Base-by-base conservation (phyloP, 768 basidiomycete species). In the Saitozyma sp. region DNA sequence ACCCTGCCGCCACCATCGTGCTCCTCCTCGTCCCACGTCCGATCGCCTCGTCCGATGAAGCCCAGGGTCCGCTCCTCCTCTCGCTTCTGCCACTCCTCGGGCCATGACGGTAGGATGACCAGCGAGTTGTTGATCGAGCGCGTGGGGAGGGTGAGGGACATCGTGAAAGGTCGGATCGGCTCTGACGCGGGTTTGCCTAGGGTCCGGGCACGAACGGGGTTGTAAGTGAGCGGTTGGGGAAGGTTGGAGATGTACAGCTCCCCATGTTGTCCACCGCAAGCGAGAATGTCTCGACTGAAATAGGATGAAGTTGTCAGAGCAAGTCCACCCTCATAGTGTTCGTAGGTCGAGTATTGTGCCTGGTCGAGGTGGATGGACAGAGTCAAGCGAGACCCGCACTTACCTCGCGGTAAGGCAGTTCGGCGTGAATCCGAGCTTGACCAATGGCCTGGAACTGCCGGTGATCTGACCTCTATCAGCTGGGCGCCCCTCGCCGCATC, bases 221-320 rank as follows among this genome's bases (percentile, higher is more conserved):
- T 59, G 42, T 42, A 41, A 46, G 19, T 42, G 16, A 29, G 39
- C 37, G 61, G 50, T 13, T 64, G 57, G 5, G 77, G 73, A 2
- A 77, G 63, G 50, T 69, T 56, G 8, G 71, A 68, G 8, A 79
- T 62, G 61, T 77, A 69, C 8, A 79, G 50, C 56, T 79, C 76
- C 11, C 78, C 78, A 59, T 74, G 70, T 58, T 79, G 78, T 3
- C 78, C 78, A 17, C 78, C 78, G 50, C 70, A 74, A 20, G 78
- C 76, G 6, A 79, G 43, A 50, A 79, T 73, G 8, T 54, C 20
- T 46, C 62, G 53, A 42, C 72, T 74, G 56, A n/a, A 19, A 41
- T 11, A 40, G 9, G 50, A 52, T 50, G 50, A 45, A 39, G 8
- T 50, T 17, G 19, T 41, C 41, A 45, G 58, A 48, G 54, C 64